Conservation (phyloP, 2,329 filamentous ascomycete species). For the Hypoxylon sp. region DNA sequence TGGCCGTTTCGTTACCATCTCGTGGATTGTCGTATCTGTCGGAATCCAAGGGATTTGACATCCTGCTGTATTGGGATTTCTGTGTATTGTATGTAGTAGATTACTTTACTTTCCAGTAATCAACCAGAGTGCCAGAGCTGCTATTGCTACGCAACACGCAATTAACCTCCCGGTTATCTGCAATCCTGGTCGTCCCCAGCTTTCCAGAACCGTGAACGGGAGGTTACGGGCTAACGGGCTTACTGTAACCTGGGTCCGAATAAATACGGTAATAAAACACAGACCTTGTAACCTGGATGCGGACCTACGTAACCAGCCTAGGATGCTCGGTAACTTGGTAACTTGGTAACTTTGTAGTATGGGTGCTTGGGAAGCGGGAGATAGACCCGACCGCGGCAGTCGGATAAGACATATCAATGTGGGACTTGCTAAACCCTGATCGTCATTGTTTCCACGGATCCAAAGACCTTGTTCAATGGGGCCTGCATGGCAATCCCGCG, state of each 20-base stretch:
- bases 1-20: slow-evolving; percentile 31
- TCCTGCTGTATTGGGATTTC: slow-evolving; percentile 33
- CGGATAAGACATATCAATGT: slow-evolving; percentile 40
- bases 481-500: slow-evolving; percentile 42
- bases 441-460: slow-evolving; percentile 42
- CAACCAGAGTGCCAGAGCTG: slow-evolving; percentile 26
- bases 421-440: slow-evolving; percentile 45
- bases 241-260: slow-evolving; percentile 39
- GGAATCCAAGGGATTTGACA: slow-evolving; percentile 35
- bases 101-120: slow-evolving; percentile 43
- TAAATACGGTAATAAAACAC: slow-evolving; percentile 1
- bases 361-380: slow-evolving; percentile 38
- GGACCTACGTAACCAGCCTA: slow-evolving; percentile 24
- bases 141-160: slow-evolving; percentile 21
- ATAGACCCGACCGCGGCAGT: slow-evolving; percentile 46
- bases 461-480: slow-evolving; percentile 43
- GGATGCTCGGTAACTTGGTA: slow-evolving; percentile 16
- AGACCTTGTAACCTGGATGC: slow-evolving; percentile 37
- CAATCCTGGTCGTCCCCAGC: slow-evolving; percentile 17
- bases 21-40: slow-evolving; percentile 25
- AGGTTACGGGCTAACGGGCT: slow-evolving; percentile 36
- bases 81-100: slow-evolving; percentile 39
- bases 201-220: slow-evolving; percentile 36
- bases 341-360: neutral
- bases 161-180: slow-evolving; percentile 37